phyloP scores from a whole-genome alignment of 139 green algal species.

The Monoraphidium neglectum region DNA sequence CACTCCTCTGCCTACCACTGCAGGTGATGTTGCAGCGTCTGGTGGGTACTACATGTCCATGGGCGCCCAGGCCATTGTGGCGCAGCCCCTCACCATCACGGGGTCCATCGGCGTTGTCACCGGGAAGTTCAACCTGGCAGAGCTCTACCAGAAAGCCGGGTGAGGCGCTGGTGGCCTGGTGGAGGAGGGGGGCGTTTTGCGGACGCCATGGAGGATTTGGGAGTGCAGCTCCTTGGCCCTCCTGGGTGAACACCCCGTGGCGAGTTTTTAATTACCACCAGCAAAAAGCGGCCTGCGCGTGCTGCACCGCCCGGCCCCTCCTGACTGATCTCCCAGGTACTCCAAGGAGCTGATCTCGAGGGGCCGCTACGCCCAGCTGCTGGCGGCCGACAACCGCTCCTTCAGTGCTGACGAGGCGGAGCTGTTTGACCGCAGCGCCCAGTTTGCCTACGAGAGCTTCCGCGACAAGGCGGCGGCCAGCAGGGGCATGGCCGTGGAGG shows the following conservation, averaged over 20 bases:
- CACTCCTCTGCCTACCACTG: no score
- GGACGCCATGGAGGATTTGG: no score
- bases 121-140: conserved; percentile 90
- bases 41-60: conserved; percentile 98
- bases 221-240: neutral
- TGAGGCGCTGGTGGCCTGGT: conserved; percentile 13
- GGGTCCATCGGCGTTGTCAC: conserved; percentile 91
- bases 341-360: conserved; percentile 80
- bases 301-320: no score
- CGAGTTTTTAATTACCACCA: neutral
- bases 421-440: conserved; percentile 75
- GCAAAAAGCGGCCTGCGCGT: no score
- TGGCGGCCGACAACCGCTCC: conserved; percentile 65
- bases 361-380: conserved; percentile 81
- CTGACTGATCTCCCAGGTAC: conserved; percentile 22
- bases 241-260: neutral
- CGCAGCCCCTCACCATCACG: conserved; percentile 90
- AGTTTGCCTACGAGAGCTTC: conserved; percentile 88
- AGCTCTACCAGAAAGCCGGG: conserved; percentile 83
- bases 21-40: conserved; percentile 92
- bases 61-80: conserved; percentile 80
- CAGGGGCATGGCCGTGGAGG: conserved; percentile 50
- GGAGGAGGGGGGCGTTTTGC: neutral
- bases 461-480: conserved; percentile 74
- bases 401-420: conserved; percentile 82